Base-by-base conservation (phyloP, 257 asterid species). In the Craterostigma plantagineum region DNA sequence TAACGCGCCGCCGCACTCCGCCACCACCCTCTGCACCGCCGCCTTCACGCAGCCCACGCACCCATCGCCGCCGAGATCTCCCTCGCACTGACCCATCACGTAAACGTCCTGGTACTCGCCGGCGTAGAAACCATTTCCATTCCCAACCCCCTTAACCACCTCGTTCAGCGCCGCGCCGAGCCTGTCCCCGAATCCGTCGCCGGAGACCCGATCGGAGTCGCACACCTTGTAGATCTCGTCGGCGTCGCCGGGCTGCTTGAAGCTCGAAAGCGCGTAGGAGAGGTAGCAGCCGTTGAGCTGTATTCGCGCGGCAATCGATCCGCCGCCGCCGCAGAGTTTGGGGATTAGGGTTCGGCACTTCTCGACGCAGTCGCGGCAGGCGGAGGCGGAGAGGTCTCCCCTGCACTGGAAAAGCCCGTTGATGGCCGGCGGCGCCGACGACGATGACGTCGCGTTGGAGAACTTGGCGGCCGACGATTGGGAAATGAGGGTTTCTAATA, bases 81-180 rank as follows among this genome's bases (percentile, higher is more conserved):
- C 95, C 48, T 87, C 91, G 52, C 97, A 87, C 71, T 86, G 95
- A 4, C 92, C 97, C 84, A 81, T 2, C 49, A 69, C 81, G 33
- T 69, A 77, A 1, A 86, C 81, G 37, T 81, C 71, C 60, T 71
- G 47, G 46, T 70, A 77, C 36, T 61, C 92, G 18, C 68, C 84
- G 0, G 92, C 64, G 43, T 71, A 86, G 40, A 77, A 86, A 59
- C 92, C 91, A 36, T 35, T 58, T 44, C 68, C 69, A 14, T 49
- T 50, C 33, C 53, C 63, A 42, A 72, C 58, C 7, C 87, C 91
- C 49, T 75, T 81, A 13, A 51, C 69, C 5, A 81, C 46, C 40
- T 69, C 84, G 33, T 67, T 86, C 23, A 81, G 23, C 43, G 92
- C 94, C 48, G 55, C 3, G 11, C 69, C 78, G 42, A 81, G 10